Conservation (phyloP, 108 stramenopile species). For the Ochromonas danica region DNA sequence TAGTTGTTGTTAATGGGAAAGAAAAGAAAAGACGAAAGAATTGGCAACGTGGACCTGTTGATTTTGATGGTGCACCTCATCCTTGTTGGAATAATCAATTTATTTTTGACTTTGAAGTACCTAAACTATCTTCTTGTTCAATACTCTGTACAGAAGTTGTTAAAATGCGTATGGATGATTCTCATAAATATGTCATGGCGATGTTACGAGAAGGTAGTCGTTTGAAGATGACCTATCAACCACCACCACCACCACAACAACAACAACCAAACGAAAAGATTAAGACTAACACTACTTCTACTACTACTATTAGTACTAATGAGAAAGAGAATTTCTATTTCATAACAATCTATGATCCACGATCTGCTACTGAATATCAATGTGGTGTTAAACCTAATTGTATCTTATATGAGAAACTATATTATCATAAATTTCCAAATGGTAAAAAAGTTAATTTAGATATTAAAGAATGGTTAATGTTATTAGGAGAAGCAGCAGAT, state of each 20-base stretch:
- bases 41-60: neutral
- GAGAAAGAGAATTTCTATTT: conserved; percentile 8
- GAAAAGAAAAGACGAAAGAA: neutral
- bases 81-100: conserved; percentile 28
- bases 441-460: neutral
- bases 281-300: too few species aligned
- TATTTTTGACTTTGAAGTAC: conserved; percentile 33
- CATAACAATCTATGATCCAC: conserved; percentile 41
- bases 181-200: conserved; percentile 30
- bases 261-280: neutral
- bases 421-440: neutral
- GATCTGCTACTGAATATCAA: conserved; percentile 39
- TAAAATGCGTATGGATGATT: conserved; percentile 21
- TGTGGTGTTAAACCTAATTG: neutral
- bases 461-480: neutral
- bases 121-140: neutral
- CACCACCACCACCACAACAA: neutral
- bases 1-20: too few species aligned
- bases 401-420: neutral
- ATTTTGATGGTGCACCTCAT: conserved; percentile 36
- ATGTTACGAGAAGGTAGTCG: conserved; percentile 32
- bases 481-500: conserved; percentile 2
- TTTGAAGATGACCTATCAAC: neutral
- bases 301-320: neutral
- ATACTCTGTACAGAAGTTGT: conserved; percentile 31